A percentile compares a stretch with the other conserved stretches of the same genome.
These are phyloP conservation scores for Penicillium griseofulvum DNA, from an alignment of 2,329 filamentous ascomycete genomes.

Conservation along the genomic window DNA sequence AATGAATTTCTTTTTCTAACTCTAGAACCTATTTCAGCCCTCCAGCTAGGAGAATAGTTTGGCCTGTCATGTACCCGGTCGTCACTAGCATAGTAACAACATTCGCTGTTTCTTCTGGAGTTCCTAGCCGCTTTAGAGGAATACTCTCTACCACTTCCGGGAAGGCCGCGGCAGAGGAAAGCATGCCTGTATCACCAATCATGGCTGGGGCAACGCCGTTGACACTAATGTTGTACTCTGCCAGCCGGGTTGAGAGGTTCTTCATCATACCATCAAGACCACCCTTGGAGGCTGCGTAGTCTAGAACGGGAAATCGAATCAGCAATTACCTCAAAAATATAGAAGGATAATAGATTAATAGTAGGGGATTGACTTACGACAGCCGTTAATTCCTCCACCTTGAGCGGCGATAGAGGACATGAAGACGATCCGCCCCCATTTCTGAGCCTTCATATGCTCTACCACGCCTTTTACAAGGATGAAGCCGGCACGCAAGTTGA, in stretches of 20 bases:
- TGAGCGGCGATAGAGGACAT: slow-evolving; percentile 63
- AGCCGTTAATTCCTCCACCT: slow-evolving; percentile 64
- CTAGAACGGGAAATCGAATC: slow-evolving; percentile 16
- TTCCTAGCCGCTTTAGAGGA: slow-evolving; percentile 58
- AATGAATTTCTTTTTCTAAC: too few relatives aligned
- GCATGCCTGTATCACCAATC: slow-evolving; percentile 65
- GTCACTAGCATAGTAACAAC: slow-evolving; percentile 59
- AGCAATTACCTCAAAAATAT: not conserved
- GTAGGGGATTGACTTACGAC: slow-evolving; percentile 39
- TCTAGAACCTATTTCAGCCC: slow-evolving; percentile 46
- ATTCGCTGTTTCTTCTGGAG: slow-evolving; percentile 59
- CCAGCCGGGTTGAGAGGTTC: slow-evolving; percentile 60
- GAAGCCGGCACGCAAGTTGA: slow-evolving; percentile 63
- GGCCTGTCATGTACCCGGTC: slow-evolving; percentile 60
- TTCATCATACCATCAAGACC: slow-evolving; percentile 65
- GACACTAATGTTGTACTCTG: slow-evolving; percentile 61
- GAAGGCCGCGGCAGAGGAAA: slow-evolving; percentile 57
- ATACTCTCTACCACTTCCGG: slow-evolving; percentile 60
- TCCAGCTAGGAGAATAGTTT: slow-evolving; percentile 54
- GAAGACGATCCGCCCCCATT: slow-evolving; percentile 64
- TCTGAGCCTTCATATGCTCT: slow-evolving; percentile 58
- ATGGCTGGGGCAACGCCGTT: slow-evolving; percentile 67
- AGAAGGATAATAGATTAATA: not conserved
- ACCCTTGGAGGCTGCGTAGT: slow-evolving; percentile 60
- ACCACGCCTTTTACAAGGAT: slow-evolving; percentile 60